Evolutionary conservation across 2,329 filamentous ascomycete species (phyloP), one percentile per base, ranked within the genome.

Genomic region (Fusarium goolgardi): DNA sequence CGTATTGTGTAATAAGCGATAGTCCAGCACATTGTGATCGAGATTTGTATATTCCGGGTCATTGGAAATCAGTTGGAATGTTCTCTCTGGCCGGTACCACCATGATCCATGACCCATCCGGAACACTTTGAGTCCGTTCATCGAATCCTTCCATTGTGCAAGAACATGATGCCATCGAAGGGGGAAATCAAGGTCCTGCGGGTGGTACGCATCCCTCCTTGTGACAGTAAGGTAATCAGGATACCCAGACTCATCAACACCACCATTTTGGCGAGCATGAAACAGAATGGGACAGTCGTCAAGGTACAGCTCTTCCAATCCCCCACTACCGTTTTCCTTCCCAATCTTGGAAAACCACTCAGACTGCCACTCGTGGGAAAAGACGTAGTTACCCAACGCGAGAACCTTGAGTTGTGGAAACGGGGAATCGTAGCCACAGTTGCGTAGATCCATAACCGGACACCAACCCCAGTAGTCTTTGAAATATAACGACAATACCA

Each of bases 291-390:
- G 74, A 53, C 82, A 84, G 54, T 81, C 73, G 41, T 83, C 81
- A 0, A 85, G 72, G 15, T 81, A 77, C 1, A 85, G 68, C 40
- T 80, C 76, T 16, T 78, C 63, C 0, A 85, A 73, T 0, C 69
- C 67, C 5, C 57, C 49, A 6, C 25, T 59, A 0, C 58, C 55
- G 1, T 71, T 71, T 23, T 66, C 18, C 4, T 32, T 54, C 6
- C 69, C 75, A 5, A 84, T 74, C 0, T 76, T 77, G 0, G 80
- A 59, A 6, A 85, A 78, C 82, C 82, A 85, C 12, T 81, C 79
- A 1, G 84, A 68, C 54, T 85, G 82, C 75, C 78, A 80, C 21
- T 83, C 77, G 34, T 83, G 77, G 6, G 76, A 76, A 47, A 85
- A 83, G 5, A 77, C 75, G 21, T 78, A 81, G 2, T 78, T 79